Base-by-base conservation (phyloP, 1,284 basidiomycete species). In the Stereum hirsutum region DNA sequence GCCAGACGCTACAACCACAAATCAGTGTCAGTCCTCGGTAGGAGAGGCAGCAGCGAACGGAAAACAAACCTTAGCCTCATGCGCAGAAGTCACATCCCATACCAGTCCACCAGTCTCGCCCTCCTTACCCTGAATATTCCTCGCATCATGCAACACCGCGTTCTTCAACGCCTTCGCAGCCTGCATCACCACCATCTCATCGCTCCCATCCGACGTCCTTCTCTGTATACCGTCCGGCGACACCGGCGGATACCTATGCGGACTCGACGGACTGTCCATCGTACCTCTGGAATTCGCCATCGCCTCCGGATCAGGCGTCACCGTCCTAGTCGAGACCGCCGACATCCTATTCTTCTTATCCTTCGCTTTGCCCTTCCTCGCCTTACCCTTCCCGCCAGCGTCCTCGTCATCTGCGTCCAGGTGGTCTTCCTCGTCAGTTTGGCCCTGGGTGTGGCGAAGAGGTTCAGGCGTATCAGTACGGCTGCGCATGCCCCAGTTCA, bases 111-210 rank as follows among this genome's bases (percentile, higher is more conserved):
- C 62, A 10, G 62, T 51, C 28, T 64, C 65, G 12, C 41, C 48
- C 25, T 51, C 52, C 37, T 66, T 65, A 6, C 81, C 77, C 45
- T 64, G 67, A 47, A 87, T 68, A 52, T 84, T 84, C 15, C 83
- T 69, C 27, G 84, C 83, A 57, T 87, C 84, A 51, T 86, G 82
- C 39, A 86, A 58, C 2, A 84, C 70, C 2, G 78, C 80, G 20
- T 69, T 70, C 61, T 78, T 83, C 32, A 87, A 51, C n/a, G 65
- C 75, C 55, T 73, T 78, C 1, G 77, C 81, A 10, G 81, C 79
- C 42, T 73, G 66, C 12, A 69, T 58, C 12, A 81, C 59, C n/a
- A 53, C 52, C 41, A 46, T 43, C 46, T 51, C 65, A 20, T 62
- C 58, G 17, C 21, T 19, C 21, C 47, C 42, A 8, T 47, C 49